phyloP scores from a whole-genome alignment of 75 land plant species.

The Chamaecyparis obtusa region DNA sequence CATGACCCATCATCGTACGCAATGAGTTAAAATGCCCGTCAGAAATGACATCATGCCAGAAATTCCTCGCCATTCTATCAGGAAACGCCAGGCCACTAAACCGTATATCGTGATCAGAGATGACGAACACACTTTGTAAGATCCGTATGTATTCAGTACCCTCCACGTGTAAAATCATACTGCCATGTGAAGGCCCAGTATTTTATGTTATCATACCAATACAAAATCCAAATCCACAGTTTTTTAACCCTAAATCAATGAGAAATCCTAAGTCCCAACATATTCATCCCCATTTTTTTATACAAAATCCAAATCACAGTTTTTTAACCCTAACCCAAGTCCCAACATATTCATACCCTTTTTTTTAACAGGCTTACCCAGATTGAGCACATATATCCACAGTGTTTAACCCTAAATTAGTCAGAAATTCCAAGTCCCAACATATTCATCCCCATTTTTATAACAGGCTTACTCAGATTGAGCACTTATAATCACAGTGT shows the following conservation, averaged over 20 bases:
- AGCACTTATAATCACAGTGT: background rate
- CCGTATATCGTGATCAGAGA: background rate
- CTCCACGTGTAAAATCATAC: background rate
- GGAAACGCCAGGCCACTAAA: background rate
- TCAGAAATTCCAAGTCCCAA: background rate
- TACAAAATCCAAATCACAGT: background rate
- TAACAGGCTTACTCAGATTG: too few relatives aligned
- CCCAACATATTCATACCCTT: too few relatives aligned
- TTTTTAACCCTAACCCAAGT: background rate
- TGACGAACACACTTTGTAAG: background rate
- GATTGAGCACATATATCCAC: background rate
- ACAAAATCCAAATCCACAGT: background rate
- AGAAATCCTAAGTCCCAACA: background rate
- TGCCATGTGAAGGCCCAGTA: background rate
- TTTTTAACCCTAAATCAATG: background rate
- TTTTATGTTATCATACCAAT: background rate
- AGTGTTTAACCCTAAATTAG: background rate
- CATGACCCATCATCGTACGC: background rate
- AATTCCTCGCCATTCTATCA: conserved; percentile 1
- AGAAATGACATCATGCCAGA: conserved; percentile 7
- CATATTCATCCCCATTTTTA: too few relatives aligned
- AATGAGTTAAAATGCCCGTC: conserved; percentile 1
- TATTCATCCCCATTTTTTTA: too few relatives aligned
- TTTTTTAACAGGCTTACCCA: too few relatives aligned
- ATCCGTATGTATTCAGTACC: background rate